Conservation (phyloP, 2,329 filamentous ascomycete species). For the Cytospora piceicola region DNA sequence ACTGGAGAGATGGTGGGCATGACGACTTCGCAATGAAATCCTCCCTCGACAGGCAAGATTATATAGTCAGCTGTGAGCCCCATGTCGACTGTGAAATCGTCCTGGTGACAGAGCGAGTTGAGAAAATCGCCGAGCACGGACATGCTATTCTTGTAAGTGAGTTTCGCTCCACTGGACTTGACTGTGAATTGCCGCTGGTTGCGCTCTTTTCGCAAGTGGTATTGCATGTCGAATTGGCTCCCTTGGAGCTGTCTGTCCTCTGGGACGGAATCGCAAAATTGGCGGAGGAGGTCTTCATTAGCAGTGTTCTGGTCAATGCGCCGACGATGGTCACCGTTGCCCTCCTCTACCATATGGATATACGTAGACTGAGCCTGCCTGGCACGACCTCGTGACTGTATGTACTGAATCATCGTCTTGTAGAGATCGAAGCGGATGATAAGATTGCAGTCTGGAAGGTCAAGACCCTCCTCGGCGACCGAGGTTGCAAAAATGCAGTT, state of each 20-base stretch:
- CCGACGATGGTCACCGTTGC: conserved; percentile 64
- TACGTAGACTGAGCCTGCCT: conserved; percentile 78
- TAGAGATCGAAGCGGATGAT: conserved; percentile 84
- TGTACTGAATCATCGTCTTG: conserved; percentile 88
- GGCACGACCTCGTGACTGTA: conserved; percentile 89
- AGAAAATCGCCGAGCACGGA: conserved; percentile 74
- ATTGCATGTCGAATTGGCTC: conserved; percentile 60
- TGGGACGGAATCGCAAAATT: conserved; percentile 76
- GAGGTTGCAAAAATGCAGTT: conserved; percentile 71
- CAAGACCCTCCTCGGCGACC: conserved; percentile 69
- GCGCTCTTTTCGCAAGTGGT: conserved; percentile 55
- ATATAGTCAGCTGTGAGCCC: conserved; percentile 60
- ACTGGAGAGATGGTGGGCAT: conserved; percentile 78
- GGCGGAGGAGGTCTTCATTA: conserved; percentile 67
- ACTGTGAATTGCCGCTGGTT: conserved; percentile 62
- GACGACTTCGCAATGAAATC: conserved; percentile 77
- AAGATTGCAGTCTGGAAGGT: conserved; percentile 69
- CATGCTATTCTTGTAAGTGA: conserved; percentile 78
- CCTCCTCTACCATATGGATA: conserved; percentile 78
- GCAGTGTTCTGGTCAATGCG: conserved; percentile 62
- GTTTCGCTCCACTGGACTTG: conserved; percentile 69
- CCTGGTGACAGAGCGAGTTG: conserved; percentile 62
- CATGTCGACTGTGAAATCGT: conserved; percentile 37
- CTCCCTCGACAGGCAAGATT: conserved; percentile 56
- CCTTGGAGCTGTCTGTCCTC: conserved; percentile 71